Evolutionary conservation across 1,284 basidiomycete genomes (phyloP).

Genomic region (Jaminaea rosea): DNA sequence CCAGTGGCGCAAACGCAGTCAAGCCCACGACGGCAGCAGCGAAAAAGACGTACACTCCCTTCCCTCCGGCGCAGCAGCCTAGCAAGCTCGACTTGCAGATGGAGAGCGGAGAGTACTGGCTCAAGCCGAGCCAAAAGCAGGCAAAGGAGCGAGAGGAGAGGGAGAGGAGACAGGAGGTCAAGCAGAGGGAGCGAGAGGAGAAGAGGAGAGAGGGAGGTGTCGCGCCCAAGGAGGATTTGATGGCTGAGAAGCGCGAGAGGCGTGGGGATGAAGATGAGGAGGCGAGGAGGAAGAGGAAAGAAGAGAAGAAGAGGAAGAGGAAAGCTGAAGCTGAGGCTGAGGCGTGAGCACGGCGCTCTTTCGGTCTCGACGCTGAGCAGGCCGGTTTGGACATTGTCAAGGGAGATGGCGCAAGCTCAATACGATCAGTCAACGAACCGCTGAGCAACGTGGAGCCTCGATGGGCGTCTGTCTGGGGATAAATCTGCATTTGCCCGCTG

Average conservation of each 20-base stretch:
- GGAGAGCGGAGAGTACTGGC: constrained; percentile 94
- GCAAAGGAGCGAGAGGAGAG: constrained; percentile 48
- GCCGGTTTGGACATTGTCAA: too few species aligned
- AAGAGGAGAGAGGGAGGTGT: constrained; percentile 29
- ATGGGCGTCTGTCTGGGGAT: too few species aligned
- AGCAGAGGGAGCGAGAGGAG: constrained; percentile 50
- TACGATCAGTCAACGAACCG: too few species aligned
- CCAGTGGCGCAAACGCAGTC: constrained; percentile 10
- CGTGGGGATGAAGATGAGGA: constrained; percentile 5
- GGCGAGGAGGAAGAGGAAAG: constrained; percentile 11
- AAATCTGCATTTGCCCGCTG: too few species aligned
- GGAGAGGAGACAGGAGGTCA: constrained; percentile 61
- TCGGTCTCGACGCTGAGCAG: too few species aligned
- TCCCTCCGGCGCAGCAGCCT: constrained; percentile 87
- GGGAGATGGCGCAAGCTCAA: too few species aligned
- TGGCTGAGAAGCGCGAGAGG: constrained; percentile 5
- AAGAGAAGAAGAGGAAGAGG: constrained; percentile 13
- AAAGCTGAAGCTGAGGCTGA: neutral
- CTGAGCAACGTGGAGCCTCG: too few species aligned
- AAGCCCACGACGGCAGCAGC: constrained; percentile 47
- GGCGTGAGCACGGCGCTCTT: too few species aligned
- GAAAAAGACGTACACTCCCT: constrained; percentile 97
- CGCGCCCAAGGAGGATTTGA: constrained; percentile 22
- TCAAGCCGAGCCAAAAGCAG: constrained; percentile 69
- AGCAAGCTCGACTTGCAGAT: constrained; percentile 92